Evolutionary conservation across 75 land plant genomes (phyloP), one percentile per base, ranked within the genome.

Genomic region (Picea glauca): DNA sequence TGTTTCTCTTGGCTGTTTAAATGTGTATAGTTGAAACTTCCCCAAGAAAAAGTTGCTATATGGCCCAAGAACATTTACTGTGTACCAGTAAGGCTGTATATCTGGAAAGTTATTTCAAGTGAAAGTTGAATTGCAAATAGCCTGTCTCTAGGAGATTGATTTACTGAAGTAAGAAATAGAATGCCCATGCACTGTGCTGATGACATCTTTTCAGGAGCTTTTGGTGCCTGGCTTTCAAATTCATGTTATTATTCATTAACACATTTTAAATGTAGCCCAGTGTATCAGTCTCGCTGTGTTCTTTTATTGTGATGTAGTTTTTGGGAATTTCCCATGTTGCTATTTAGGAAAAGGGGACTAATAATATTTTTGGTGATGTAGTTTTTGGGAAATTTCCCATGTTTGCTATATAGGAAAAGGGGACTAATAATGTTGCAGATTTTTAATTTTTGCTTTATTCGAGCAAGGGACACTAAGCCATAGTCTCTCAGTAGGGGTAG

Each of bases 1-100:
- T 65, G 33, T 65, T 64, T 65, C 68, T 65, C 68, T 64, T 64
- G 68, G 4, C 40, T 65, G 40, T 65, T 15, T 59, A 59, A 18
- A 18, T 14, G 13, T 64, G 2, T 4, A 33, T 65, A 18, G 32
- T 32, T 65, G 20, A 33, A 65, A 65, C 20, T 13, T 65, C 17
- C 40, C 14, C 7, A 9, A 33, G 35, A 6, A 33, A 15, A 31
- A 1, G 40, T 17, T 4, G 4, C 62, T 4, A 14, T 60, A 35
- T 65, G 20, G 30, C 18, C 68, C 5, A 15, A 64, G 12, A 64
- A 64, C 13, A 13, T 31, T 33, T 32, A 15, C 17, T 65, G 50
- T 46, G 50, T 46, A 0, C 8, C 7, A 5, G 5, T 46, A 7
- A 46, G 50, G 50, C 50, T 7, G 50, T 7, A 46, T 46, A 46